These are phyloP conservation scores for Kwoniella botswanensis DNA, from an alignment of 768 basidiomycete species.

Conservation along the genomic window DNA sequence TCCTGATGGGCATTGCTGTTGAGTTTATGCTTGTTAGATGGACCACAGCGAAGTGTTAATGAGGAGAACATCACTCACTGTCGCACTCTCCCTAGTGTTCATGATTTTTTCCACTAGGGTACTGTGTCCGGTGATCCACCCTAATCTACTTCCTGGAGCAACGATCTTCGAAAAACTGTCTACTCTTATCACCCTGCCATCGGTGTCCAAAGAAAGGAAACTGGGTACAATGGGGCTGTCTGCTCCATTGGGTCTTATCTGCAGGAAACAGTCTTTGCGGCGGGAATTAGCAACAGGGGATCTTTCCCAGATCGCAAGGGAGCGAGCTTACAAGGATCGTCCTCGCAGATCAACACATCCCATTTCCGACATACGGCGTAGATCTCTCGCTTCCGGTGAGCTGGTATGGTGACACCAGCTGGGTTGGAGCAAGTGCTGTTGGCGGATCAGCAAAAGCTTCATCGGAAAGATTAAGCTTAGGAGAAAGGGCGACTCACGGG, in stretches of 20 bases:
- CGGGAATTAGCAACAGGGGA: too few relatives aligned
- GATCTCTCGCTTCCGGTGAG: conserved; percentile 71
- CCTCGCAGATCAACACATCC: conserved; percentile 76
- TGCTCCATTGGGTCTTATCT: conserved; percentile 47
- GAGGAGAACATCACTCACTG: conserved; percentile 24
- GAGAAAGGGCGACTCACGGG: conserved; percentile 16
- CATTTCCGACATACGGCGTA: conserved; percentile 78
- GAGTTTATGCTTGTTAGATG: too few relatives aligned
- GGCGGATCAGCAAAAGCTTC: neutral
- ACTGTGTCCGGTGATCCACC: conserved; percentile 44
- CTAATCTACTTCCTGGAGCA: conserved; percentile 43
- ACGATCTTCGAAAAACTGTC: conserved; percentile 53
- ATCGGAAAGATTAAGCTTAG: neutral
- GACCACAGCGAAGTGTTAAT: neutral
- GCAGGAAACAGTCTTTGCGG: conserved; percentile 50
- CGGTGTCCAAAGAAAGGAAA: conserved; percentile 47
- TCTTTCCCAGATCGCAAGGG: neutral
- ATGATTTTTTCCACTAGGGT: conserved; percentile 39
- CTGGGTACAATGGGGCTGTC: conserved; percentile 41
- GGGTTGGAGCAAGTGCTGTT: conserved; percentile 69
- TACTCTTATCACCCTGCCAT: conserved; percentile 48
- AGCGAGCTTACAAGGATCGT: conserved; percentile 64
- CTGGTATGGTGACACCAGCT: conserved; percentile 71
- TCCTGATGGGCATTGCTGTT: conserved; percentile 40
- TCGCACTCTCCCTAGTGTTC: conserved; percentile 40